Base-by-base conservation (phyloP, 257 asterid genomes). In the Ophiorrhiza pumila region DNA sequence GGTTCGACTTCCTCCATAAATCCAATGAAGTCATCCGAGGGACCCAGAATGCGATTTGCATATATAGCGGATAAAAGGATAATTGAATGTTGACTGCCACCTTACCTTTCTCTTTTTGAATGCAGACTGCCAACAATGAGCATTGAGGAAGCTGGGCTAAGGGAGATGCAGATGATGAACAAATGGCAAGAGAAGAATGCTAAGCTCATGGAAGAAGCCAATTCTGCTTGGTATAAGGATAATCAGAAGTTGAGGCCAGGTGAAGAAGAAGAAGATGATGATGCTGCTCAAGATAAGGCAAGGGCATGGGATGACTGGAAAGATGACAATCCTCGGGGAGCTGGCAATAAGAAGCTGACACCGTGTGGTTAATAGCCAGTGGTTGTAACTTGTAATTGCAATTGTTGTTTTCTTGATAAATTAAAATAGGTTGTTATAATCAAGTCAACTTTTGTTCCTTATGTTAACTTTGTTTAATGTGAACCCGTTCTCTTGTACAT, bases 251-350 rank as follows among this genome's bases (percentile, higher is more conserved):
- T 61, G 14, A 81, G 85, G 71, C 93, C 89, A 9, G 76, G 81
- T 10, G 86, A 79, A 53, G 96, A 82, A 13, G 88, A 79, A n/a
- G 88, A 79, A 0, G 90, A 91, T 42, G 96, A 90, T 37, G 98
- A 89, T 75, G 97, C 89, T 52, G 98, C 99, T 47, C 90, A 85
- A 81, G 98, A 88, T 0, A 88, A 87, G 88, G 99, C 96, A 12
- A 88, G 98, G 80, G 96, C 96, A 0, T 92, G 96, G 99, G 99
- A 90, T 57, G 99, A 94, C 84, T 94, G 99, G 99, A 94, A 94
- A 81, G 99, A 94, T 27, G 99, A 94, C 69, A 94, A 91, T 77
- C 98, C 97, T 65, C 97, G 98, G 34, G 99, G 99, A 32, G 96
- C 96, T 12, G 99, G 99, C 70, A 94, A 94, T 71, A 94, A 83